These are phyloP conservation scores for Daldinia caldariorum DNA, from an alignment of 495 filamentous ascomycete genomes.

Conservation along the genomic window DNA sequence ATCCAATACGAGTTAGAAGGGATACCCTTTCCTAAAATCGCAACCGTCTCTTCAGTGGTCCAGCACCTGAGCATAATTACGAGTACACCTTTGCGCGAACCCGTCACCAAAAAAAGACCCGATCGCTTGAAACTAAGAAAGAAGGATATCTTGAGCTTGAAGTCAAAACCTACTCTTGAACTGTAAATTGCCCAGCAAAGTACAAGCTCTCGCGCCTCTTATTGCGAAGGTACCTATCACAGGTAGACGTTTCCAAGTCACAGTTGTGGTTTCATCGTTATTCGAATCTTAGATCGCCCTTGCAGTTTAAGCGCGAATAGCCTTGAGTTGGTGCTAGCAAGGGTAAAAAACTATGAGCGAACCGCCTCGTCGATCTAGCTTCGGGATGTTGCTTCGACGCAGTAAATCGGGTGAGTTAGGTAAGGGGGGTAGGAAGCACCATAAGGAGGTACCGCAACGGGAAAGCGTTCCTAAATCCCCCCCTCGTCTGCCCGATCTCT, in stretches of 20 bases:
- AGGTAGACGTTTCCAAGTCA: conserved; percentile 18
- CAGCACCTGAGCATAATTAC: conserved; percentile 17
- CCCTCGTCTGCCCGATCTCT: conserved; percentile 83
- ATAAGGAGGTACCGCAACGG: conserved; percentile 70
- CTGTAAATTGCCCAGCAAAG: conserved; percentile 10
- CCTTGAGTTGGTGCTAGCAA: conserved; percentile 41
- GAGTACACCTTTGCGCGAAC: conserved; percentile 23
- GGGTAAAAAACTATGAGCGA: conserved; percentile 55
- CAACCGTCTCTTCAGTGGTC: conserved; percentile 18
- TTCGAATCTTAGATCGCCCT: conserved; percentile 23
- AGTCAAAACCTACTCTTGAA: conserved; percentile 36
- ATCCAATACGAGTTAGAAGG: conserved; percentile 34
- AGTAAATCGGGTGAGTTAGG: conserved; percentile 80
- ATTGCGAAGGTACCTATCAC: conserved; percentile 20
- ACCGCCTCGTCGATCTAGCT: conserved; percentile 61
- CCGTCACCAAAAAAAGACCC: conserved; percentile 27
- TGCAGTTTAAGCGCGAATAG: conserved; percentile 21
- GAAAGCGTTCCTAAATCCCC: conserved; percentile 74
- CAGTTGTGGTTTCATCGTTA: conserved; percentile 24
- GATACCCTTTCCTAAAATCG: conserved; percentile 18
- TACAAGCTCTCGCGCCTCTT: conserved; percentile 17
- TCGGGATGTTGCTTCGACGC: conserved; percentile 78
- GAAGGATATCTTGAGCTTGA: conserved; percentile 26
- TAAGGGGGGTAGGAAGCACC: conserved; percentile 71
- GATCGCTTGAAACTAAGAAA: conserved; percentile 6